Conservation (phyloP, 768 basidiomycete genomes). For the Pleurotus cornucopiae region DNA sequence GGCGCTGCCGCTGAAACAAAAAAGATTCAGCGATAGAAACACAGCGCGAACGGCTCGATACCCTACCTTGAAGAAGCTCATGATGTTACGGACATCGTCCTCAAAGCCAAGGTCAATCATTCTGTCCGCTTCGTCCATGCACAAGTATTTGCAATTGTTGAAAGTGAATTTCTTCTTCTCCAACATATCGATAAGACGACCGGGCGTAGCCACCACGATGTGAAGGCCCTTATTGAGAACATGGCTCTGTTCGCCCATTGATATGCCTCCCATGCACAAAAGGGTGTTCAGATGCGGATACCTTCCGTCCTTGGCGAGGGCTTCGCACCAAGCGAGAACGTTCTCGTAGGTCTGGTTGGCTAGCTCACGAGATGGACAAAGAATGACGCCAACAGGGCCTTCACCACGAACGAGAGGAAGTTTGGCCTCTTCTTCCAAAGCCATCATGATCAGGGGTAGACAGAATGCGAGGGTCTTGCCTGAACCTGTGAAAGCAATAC, state of each 20-base stretch:
- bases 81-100: slow-evolving; percentile 97
- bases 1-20: slow-evolving; percentile 77
- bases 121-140: slow-evolving; percentile 98
- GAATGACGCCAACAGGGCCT: slow-evolving; percentile 93
- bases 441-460: slow-evolving; percentile 94
- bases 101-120: slow-evolving; percentile 99
- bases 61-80: slow-evolving; percentile 94
- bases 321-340: slow-evolving; percentile 78
- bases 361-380: slow-evolving; percentile 96
- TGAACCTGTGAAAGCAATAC: slow-evolving; percentile 98
- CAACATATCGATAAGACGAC: slow-evolving; percentile 95
- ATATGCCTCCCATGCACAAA: slow-evolving; percentile 96
- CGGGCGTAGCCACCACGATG: slow-evolving; percentile 95
- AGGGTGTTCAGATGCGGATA: slow-evolving; percentile 87
- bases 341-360: slow-evolving; percentile 98
- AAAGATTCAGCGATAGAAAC: not conserved
- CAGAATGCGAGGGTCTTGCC: slow-evolving; percentile 99
- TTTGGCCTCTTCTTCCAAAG: slow-evolving; percentile 89
- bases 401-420: slow-evolving; percentile 89
- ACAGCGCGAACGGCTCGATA: slow-evolving; percentile 12
- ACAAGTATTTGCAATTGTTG: slow-evolving; percentile 91
- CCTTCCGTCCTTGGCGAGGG: slow-evolving; percentile 71
- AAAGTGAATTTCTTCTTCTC: slow-evolving; percentile 93
- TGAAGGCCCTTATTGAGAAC: slow-evolving; percentile 89
- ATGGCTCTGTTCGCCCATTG: slow-evolving; percentile 96